A percentile compares a stretch with the other conserved stretches of the same genome.
Conservation (phyloP, 2,329 filamentous ascomycete genomes). For the Alternaria dauci region DNA sequence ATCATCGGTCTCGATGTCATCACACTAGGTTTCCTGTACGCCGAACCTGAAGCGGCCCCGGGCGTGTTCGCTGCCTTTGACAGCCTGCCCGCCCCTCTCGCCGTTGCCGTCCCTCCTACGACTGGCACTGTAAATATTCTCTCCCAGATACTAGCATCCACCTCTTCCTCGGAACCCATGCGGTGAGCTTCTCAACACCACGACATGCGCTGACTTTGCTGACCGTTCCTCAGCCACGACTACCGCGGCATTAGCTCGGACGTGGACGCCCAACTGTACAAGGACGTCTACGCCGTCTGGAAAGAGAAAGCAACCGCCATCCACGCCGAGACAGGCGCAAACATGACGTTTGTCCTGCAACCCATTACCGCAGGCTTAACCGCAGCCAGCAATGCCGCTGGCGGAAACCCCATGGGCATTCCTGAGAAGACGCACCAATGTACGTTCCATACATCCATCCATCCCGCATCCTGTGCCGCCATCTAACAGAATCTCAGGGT, state of each 20-base stretch:
- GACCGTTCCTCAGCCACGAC: not conserved
- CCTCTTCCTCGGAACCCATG: not conserved
- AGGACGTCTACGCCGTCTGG: not conserved
- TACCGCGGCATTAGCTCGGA: not conserved
- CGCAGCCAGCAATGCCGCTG: not conserved
- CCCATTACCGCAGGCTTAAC: not conserved
- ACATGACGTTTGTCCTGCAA: not conserved
- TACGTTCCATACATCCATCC: not conserved
- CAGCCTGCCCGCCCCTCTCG: not conserved
- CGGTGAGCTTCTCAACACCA: not conserved
- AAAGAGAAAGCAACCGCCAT: not conserved
- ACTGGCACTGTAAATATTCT: not conserved
- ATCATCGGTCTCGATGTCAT: not conserved
- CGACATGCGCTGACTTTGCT: not conserved
- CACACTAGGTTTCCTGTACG: not conserved
- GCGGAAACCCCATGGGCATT: not conserved
- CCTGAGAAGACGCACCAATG: not conserved
- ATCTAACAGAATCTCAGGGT: not conserved
- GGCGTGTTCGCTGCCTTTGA: not conserved
- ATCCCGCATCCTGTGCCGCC: not conserved
- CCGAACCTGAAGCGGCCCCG: not conserved
- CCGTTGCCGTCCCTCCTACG: not conserved
- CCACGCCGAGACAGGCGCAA: not conserved
- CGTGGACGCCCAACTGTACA: not conserved
- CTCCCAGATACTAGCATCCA: not conserved